A percentile compares a stretch with the other conserved stretches of the same genome.
phyloP scores from a whole-genome alignment of 140 eudicot species.

The Anethum foeniculum region DNA sequence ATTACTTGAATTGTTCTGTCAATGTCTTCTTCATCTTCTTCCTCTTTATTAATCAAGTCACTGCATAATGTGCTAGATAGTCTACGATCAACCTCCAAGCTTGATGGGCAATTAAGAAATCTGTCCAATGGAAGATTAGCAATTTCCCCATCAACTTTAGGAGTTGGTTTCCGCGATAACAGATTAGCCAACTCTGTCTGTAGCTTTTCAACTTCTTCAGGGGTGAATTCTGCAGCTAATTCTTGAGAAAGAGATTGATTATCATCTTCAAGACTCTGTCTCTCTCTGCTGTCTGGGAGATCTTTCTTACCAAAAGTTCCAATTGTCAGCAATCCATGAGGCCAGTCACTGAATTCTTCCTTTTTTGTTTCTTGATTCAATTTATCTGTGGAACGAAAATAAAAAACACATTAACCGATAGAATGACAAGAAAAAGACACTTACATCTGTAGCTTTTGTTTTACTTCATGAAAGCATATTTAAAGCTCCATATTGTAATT shows the following conservation, averaged over 20 bases:
- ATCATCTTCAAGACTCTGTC: conserved; percentile 20
- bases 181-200: conserved; percentile 66
- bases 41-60: conserved; percentile 34
- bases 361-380: conserved; percentile 27
- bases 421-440: not conserved
- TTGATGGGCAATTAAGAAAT: conserved; percentile 97
- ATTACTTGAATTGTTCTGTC: conserved; percentile 79
- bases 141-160: conserved; percentile 32
- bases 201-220: conserved; percentile 82
- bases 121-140: conserved; percentile 83
- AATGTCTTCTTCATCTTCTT: conserved; percentile 47
- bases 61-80: conserved; percentile 11
- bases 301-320: conserved; percentile 78
- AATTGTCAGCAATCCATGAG: conserved; percentile 64
- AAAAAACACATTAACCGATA: not conserved
- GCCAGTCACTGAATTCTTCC: conserved; percentile 72
- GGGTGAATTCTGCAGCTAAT: conserved; percentile 73
- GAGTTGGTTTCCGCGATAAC: conserved; percentile 47
- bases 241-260: conserved; percentile 48
- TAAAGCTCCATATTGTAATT: not conserved
- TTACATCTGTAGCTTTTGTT: not conserved
- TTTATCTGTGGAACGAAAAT: conserved; percentile 31
- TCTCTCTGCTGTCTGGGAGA: conserved; percentile 28
- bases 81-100: conserved; percentile 86
- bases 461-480: not conserved